Evolutionary conservation across 768 basidiomycete genomes (phyloP), one percentile per base, ranked within the genome.

Genomic region (Leucogyrophana mollusca): DNA sequence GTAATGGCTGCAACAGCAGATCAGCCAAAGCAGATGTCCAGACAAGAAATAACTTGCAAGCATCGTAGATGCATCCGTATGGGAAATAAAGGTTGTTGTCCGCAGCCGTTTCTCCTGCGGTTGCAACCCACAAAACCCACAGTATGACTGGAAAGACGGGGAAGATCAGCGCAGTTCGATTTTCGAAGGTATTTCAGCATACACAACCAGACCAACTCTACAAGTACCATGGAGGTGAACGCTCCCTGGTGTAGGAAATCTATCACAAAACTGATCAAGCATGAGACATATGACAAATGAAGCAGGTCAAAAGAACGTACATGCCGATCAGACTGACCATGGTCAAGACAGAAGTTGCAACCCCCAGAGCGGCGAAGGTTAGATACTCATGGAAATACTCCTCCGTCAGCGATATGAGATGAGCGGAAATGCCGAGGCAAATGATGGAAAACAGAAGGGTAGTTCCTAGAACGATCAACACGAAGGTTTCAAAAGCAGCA

Each of bases 101-200:
- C n/a, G 43, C 9, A 11, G 57, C 60, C 2, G 70, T 44, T 30
- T 63, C 52, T 3, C 58, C 65, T 3, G 54, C 74, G 21, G 61
- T 54, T 13, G 70, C 64, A 20, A 74, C 61, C 74, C 68, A 76
- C 24, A 74, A 52, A 33, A 73, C 42, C 56, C 61, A 66, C 20
- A 76, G 60, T 37, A 66, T 4, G 17, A 46, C 69, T 69, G 43
- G 10, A 38, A 49, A 20, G n/a, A n/a, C n/a, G n/a, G 18, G 3
- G 23, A 34, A 27, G 11, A 7, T 37, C 7, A 21, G 20, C 16
- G 20, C 16, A 16, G 16, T 30, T 30, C 7, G 13, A 30, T 7
- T 30, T 30, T 6, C 27, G 6, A 13, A 37, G 35, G 16, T 16
- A 21, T 37, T n/a, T n/a, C n/a, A 20, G 42, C 70, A 54, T 49